Percentiles rank a stretch among this genome's conserved stretches.
Evolutionary conservation across 73 alveolate genomes (phyloP).

Genomic region (Paramecium sonneborni): DNA sequence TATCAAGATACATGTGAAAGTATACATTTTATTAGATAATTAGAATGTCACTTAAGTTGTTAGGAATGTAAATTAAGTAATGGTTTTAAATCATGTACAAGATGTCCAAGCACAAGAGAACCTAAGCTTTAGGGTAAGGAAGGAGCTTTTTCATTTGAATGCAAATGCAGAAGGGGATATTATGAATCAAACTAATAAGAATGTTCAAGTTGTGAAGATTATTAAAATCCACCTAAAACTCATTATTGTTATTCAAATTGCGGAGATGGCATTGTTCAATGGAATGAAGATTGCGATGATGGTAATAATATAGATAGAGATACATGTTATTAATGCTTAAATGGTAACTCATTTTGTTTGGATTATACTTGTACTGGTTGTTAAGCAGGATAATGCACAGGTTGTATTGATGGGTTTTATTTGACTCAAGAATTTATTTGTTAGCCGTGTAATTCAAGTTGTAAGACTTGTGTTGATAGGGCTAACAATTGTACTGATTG

Average conservation of each 20-base stretch:
- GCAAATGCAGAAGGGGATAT: conserved; percentile 38
- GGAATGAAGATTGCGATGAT: conserved; percentile 60
- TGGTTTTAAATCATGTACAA: background rate
- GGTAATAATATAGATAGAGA: conserved; percentile 33
- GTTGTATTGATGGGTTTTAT: conserved; percentile 43
- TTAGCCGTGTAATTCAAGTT: background rate
- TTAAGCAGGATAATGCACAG: background rate
- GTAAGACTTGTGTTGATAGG: background rate
- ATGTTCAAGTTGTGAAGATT: background rate
- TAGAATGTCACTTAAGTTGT: background rate
- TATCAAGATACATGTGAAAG: background rate
- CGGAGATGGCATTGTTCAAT: background rate
- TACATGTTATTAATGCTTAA: background rate
- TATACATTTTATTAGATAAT: background rate
- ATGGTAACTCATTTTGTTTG: background rate
- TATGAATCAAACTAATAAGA: background rate
- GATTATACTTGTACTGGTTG: conserved; percentile 12
- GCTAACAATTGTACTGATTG: conserved; percentile 32
- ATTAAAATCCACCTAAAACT: background rate
- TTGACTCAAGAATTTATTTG: background rate
- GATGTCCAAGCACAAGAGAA: conserved; percentile 43
- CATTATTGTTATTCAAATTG: conserved; percentile 32
- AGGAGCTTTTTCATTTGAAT: background rate
- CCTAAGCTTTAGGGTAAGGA: background rate
- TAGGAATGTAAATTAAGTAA: background rate